phyloP scores from a whole-genome alignment of 148 eudicot genomes.

The Bassia scoparia region DNA sequence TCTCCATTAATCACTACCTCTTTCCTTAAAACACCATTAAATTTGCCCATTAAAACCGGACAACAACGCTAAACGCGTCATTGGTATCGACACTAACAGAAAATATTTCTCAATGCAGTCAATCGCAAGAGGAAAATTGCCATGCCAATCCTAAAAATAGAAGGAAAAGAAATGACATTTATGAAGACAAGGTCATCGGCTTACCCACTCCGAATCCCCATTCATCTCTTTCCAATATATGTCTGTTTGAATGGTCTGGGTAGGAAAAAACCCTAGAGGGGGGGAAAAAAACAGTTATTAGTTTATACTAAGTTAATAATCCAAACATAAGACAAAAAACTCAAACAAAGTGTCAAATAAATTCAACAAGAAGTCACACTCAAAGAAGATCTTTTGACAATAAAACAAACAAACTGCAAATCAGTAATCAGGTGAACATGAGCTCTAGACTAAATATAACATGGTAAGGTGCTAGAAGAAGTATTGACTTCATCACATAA shows the following conservation, averaged over 20 bases:
- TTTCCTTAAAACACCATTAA: no score
- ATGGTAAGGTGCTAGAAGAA: not conserved
- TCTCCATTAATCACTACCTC: no score
- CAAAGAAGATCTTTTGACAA: not conserved
- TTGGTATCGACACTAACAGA: not conserved
- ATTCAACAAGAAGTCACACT: not conserved
- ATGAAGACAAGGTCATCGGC: slow-evolving; percentile 21
- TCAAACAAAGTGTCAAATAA: no score
- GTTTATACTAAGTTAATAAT: not conserved
- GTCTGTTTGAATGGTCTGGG: slow-evolving; percentile 55
- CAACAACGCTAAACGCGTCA: no score
- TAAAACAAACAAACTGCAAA: not conserved
- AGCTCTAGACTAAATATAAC: not conserved
- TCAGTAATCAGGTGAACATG: not conserved
- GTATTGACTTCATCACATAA: not conserved
- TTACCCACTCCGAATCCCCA: slow-evolving; percentile 96
- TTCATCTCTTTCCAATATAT: slow-evolving; percentile 80
- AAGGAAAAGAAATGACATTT: not conserved
- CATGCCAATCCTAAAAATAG: not conserved
- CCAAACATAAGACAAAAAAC: not conserved
- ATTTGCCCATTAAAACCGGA: no score
- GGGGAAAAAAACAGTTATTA: slow-evolving; percentile 5
- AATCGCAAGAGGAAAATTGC: not conserved
- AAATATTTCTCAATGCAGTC: not conserved
- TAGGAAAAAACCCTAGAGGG: slow-evolving; percentile 68